Evolutionary conservation across 306 rosid genomes (phyloP).

Genomic region (Purshia tridentata): DNA sequence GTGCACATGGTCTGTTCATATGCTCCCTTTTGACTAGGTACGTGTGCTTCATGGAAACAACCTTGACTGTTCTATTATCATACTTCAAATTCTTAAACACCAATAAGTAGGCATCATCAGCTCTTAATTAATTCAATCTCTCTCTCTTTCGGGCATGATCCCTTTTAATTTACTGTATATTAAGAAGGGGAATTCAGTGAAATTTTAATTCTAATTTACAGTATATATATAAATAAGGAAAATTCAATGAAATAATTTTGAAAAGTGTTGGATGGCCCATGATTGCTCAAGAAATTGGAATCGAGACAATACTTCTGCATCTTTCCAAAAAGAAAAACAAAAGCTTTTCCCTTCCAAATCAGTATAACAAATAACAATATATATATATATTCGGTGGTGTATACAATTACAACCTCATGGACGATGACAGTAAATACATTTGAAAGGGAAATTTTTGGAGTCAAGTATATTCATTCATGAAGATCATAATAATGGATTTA

Average conservation of each 20-base stretch:
- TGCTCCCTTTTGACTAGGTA: slow-evolving; percentile 45
- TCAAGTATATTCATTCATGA: neutral
- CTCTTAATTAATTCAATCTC: neutral
- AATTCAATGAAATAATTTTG: neutral
- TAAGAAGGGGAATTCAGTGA: too few relatives aligned
- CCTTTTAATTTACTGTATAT: too few relatives aligned
- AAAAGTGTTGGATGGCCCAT: neutral
- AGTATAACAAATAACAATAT: neutral
- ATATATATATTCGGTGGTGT: too few relatives aligned
- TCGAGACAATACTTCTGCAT: neutral
- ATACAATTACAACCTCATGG: too few relatives aligned
- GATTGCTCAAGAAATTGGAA: neutral
- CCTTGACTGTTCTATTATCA: slow-evolving; percentile 36
- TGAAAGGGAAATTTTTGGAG: slow-evolving; percentile 2
- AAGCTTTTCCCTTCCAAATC: neutral
- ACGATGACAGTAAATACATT: slow-evolving; percentile 5
- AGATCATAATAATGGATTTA: neutral
- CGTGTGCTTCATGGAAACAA: slow-evolving; percentile 63
- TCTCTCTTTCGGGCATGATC: neutral
- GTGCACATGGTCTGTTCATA: slow-evolving; percentile 73
- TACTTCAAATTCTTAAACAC: slow-evolving; percentile 19
- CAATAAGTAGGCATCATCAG: slow-evolving; percentile 5
- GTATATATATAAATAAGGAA: neutral
- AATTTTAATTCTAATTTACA: neutral
- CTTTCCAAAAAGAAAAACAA: neutral